These are phyloP conservation scores for Cornus florida DNA, from an alignment of 148 eudicot species.

Conservation along the genomic window DNA sequence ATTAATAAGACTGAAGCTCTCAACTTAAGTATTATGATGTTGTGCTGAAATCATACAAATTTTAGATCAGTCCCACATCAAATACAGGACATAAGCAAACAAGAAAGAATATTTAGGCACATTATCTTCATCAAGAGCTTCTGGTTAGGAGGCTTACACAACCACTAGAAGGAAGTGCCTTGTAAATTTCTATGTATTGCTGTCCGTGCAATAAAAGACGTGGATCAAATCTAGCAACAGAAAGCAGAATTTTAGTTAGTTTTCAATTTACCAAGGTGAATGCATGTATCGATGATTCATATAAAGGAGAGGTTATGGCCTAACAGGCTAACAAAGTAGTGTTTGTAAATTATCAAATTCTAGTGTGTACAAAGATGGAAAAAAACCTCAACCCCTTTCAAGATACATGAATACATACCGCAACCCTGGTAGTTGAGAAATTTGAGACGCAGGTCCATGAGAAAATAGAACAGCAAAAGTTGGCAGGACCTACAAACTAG, in stretches of 20 bases:
- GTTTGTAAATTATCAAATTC: background rate
- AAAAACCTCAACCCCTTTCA: too few species aligned
- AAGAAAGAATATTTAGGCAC: background rate
- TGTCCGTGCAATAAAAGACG: conserved; percentile 89
- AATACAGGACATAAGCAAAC: too few species aligned
- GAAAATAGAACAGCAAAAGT: too few species aligned
- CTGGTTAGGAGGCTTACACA: conserved; percentile 52
- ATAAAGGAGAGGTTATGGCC: background rate
- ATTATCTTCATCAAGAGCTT: conserved; percentile 15
- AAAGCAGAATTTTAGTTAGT: too few species aligned
- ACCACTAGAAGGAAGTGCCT: conserved; percentile 57
- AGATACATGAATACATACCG: too few species aligned
- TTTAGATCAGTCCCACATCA: background rate
- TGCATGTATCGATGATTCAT: too few species aligned
- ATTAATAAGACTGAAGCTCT: too few species aligned
- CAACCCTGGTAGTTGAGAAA: too few species aligned
- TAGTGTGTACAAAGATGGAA: background rate
- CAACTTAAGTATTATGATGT: background rate
- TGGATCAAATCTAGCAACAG: conserved; percentile 64
- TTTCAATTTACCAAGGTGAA: too few species aligned
- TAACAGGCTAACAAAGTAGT: background rate
- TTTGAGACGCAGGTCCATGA: too few species aligned
- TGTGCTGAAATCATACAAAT: background rate
- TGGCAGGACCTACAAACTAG: too few species aligned
- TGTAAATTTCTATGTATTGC: conserved; percentile 86